Conservation (phyloP, 257 asterid genomes). For the Solanum dulcamara region DNA sequence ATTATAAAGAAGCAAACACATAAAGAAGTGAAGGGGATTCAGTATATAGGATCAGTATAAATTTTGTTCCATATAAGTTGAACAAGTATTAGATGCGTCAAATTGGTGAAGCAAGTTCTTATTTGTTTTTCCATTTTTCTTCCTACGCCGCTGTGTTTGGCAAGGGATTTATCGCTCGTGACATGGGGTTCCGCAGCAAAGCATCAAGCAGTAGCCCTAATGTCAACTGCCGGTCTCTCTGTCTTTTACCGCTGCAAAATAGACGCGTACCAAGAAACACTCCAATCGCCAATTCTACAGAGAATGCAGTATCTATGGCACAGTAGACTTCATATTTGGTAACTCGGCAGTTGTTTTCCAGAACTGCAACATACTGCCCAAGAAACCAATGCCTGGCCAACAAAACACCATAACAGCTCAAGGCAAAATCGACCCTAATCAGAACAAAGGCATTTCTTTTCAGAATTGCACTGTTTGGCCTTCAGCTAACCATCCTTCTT, state of each 20-base stretch:
- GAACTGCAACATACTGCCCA: constrained; percentile 7
- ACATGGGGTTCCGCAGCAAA: constrained; percentile 9
- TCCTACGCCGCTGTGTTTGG: constrained; percentile 6
- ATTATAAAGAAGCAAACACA: too few relatives aligned
- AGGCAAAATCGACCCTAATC: constrained; percentile 13
- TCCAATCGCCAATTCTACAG: constrained; percentile 16
- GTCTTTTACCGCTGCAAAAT: constrained; percentile 8
- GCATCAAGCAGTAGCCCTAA: constrained; percentile 14
- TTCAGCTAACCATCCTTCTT: constrained; percentile 5
- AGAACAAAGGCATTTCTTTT: constrained; percentile 15
- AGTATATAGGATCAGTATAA: too few relatives aligned
- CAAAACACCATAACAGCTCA: constrained; percentile 14
- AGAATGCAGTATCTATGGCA: constrained; percentile 10
- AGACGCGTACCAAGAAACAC: constrained; percentile 13
- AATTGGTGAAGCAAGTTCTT: neutral
- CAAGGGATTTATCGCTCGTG: constrained; percentile 12
- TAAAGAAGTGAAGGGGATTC: too few relatives aligned
- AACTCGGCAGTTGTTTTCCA: constrained; percentile 14
- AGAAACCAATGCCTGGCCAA: constrained; percentile 8
- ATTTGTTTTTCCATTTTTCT: neutral
- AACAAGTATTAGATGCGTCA: neutral
- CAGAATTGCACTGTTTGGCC: constrained; percentile 17
- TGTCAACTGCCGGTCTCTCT: constrained; percentile 8
- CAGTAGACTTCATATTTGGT: constrained; percentile 17
- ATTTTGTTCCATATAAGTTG: neutral